Percentiles rank a stretch among this genome's conserved stretches.
These are phyloP conservation scores for Ramalina intermedia DNA, from an alignment of 495 filamentous ascomycete species.

Conservation along the genomic window DNA sequence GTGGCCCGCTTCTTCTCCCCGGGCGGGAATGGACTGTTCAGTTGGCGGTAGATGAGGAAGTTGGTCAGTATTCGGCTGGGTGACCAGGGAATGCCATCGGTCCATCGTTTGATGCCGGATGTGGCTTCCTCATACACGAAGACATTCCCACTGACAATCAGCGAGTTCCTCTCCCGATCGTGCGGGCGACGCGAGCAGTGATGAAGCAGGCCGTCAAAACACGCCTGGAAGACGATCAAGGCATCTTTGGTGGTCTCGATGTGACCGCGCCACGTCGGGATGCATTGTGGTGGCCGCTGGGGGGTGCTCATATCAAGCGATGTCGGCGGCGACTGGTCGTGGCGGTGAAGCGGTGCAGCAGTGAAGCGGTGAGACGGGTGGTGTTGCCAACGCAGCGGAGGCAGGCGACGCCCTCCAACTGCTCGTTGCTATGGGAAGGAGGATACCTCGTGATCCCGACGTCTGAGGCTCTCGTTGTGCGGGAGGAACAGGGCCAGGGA, in stretches of 20 bases:
- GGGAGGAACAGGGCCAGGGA: neutral
- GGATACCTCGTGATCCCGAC: neutral
- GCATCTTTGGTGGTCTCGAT: conserved; percentile 62
- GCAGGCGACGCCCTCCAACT: neutral
- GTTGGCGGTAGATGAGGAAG: conserved; percentile 79
- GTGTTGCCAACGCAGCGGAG: neutral
- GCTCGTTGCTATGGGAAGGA: conserved; percentile 1
- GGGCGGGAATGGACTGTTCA: conserved; percentile 66
- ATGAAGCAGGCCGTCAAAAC: conserved; percentile 48
- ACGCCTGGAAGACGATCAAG: conserved; percentile 60
- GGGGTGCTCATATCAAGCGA: conserved; percentile 11
- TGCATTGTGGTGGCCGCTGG: conserved; percentile 11
- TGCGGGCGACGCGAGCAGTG: conserved; percentile 74
- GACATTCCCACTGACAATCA: conserved; percentile 71
- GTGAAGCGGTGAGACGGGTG: neutral
- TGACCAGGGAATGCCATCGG: conserved; percentile 79
- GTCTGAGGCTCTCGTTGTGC: neutral
- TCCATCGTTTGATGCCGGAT: conserved; percentile 88
- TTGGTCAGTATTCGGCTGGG: conserved; percentile 81
- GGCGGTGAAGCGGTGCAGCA: neutral
- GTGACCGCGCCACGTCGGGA: conserved; percentile 48
- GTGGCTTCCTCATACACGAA: conserved; percentile 85
- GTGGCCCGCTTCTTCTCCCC: conserved; percentile 82
- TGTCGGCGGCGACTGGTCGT: neutral
- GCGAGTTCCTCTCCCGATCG: conserved; percentile 57